Evolutionary conservation across 2,329 filamentous ascomycete species (phyloP), one percentile per base, ranked within the genome.

Genomic region (Pezicula carpinea): DNA sequence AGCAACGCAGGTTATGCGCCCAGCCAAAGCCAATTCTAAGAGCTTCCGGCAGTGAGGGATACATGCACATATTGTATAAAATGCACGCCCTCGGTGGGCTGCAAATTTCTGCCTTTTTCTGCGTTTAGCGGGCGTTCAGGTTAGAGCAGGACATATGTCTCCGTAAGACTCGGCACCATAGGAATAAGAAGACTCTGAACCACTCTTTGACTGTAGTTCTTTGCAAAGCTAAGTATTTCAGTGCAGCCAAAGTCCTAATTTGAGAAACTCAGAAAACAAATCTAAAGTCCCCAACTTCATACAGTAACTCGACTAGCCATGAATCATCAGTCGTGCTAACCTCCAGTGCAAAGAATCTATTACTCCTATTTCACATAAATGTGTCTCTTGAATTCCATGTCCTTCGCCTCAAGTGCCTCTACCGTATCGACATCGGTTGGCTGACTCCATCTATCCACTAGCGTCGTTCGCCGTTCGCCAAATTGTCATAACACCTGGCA

Each of bases 11-110:
- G 26, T 29, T 29, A 29, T 29, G 26, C 26, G 26, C 13, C 26
- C 26, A 29, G 26, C 26, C 26, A 29, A 11, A 29, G 26, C 26
- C 26, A 11, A 6, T n/a, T 32, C 29, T 17, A 35, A 35, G 33
- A 35, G 33, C 33, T 15, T 35, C 33, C 15, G n/a, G 33, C 33
- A 29, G 26, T 11, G 5, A 29, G 26, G 17, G 15, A 13, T 38
- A 14, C 15, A 17, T 38, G 35, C 35, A 38, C 35, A 38, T 38
- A 38, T 22, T 40, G 38, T 40, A 40, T 40, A 40, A 40, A 40
- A 23, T n/a, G 22, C 13, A 23, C 14, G 33, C 10, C 38, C 15
- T 26, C 10, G 11, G 26, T 14, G 21, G 14, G 13, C 8, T 15
- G 38, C 21, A 21, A 23, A 13, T 26, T 35, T 29, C 8, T 15